These are phyloP conservation scores for Thelonectria blattea DNA, from an alignment of 2,329 filamentous ascomycete genomes.

Conservation along the genomic window DNA sequence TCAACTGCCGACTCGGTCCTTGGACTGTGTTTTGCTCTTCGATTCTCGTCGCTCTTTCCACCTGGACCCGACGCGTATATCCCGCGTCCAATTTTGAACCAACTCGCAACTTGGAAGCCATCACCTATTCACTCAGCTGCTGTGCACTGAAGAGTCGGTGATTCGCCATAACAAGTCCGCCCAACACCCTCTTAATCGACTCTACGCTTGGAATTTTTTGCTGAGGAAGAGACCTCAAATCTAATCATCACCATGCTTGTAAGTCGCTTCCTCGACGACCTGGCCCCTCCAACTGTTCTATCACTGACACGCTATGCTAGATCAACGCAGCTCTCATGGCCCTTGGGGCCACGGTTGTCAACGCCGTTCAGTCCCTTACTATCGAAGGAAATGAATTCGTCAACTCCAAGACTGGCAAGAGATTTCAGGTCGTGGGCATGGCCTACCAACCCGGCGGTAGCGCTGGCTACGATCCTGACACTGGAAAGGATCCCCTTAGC, in stretches of 20 bases:
- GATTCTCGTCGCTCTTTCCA: constrained; percentile 34
- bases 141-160: constrained; percentile 9
- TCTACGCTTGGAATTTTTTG: constrained; percentile 5
- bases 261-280: constrained; percentile 22
- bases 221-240: background rate
- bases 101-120: constrained; percentile 12
- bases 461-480: constrained; percentile 62
- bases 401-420: constrained; percentile 62
- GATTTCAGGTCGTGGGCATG: constrained; percentile 70
- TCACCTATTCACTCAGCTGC: constrained; percentile 12
- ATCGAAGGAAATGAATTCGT: constrained; percentile 65
- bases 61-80: constrained; percentile 10
- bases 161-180: constrained; percentile 14
- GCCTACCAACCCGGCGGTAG: constrained; percentile 74
- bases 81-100: background rate
- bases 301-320: constrained; percentile 32
- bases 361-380: constrained; percentile 63
- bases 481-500: constrained; percentile 65
- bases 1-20: constrained; percentile 20
- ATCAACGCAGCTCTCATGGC: constrained; percentile 56
- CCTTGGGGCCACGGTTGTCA: constrained; percentile 58
- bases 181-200: constrained; percentile 9
- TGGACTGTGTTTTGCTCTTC: constrained; percentile 21
- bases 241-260: constrained; percentile 35
- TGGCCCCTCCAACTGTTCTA: background rate